Conservation (phyloP, 2,329 filamentous ascomycete genomes). For the Aureobasidium namibiae region DNA sequence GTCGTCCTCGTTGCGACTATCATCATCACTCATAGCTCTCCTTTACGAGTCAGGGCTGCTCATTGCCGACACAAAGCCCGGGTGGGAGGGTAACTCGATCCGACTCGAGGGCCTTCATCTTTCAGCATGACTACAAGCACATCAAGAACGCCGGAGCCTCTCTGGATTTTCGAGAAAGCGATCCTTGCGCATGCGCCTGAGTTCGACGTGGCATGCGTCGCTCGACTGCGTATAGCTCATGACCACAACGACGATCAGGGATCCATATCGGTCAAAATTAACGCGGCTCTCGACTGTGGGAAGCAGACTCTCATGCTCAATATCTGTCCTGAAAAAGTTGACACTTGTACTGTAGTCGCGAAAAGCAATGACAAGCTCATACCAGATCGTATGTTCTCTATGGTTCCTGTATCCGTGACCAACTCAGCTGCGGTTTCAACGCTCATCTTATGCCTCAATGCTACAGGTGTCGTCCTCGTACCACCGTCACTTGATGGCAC, state of each 20-base stretch:
- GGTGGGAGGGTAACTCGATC: slow-evolving; percentile 12
- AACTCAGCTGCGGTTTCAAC: not conserved
- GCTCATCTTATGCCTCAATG: not conserved
- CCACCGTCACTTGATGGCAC: not conserved
- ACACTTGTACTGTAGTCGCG: slow-evolving; percentile 3
- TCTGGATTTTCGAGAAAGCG: slow-evolving; percentile 1
- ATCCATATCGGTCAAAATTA: not conserved
- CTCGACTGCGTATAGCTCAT: not conserved
- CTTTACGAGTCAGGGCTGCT: slow-evolving; percentile 9
- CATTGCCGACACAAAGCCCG: slow-evolving; percentile 3
- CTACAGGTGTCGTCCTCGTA: not conserved
- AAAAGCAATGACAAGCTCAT: not conserved
- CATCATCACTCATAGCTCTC: not conserved
- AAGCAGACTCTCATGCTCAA: not conserved
- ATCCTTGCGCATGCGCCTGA: not conserved
- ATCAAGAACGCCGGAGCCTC: not conserved
- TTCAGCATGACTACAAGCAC: not conserved
- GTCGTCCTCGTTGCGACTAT: not conserved
- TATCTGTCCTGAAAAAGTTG: not conserved
- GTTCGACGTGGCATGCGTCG: not conserved
- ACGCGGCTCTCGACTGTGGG: not conserved
- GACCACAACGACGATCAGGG: not conserved
- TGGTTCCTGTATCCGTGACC: slow-evolving; percentile 4
- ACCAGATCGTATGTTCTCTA: not conserved
- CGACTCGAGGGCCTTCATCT: slow-evolving; percentile 3